Evolutionary conservation across 2,329 filamentous ascomycete genomes (phyloP).

Genomic region (Sclerotinia subarctica): DNA sequence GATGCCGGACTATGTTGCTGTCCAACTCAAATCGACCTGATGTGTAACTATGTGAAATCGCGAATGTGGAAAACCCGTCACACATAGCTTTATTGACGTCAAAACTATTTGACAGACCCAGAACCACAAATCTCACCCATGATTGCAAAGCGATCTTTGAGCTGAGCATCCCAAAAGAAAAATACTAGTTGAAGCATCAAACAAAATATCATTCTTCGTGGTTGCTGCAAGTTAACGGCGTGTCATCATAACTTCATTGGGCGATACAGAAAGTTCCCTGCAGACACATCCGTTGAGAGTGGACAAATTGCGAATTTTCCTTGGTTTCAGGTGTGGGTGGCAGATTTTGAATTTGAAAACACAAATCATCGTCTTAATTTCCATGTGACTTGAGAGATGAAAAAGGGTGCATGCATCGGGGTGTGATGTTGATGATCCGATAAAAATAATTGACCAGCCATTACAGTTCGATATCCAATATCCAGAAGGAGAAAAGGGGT

Average conservation of each 20-base stretch:
- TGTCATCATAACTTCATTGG: not conserved
- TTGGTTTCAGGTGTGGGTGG: not conserved
- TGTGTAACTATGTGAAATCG: not conserved
- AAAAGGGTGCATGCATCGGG: not conserved
- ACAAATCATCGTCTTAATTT: not conserved
- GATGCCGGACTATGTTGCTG: not conserved
- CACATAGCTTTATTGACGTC: not conserved
- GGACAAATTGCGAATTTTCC: not conserved
- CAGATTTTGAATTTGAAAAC: not conserved
- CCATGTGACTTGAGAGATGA: not conserved
- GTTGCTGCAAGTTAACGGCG: not conserved
- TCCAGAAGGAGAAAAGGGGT: conserved; percentile 2
- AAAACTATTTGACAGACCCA: conserved; percentile 6
- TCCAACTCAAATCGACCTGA: not conserved
- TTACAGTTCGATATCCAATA: not conserved
- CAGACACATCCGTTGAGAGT: not conserved
- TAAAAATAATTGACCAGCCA: conserved; percentile 1
- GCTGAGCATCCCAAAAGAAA: not conserved
- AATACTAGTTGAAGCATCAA: not conserved
- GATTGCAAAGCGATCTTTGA: not conserved
- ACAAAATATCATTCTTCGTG: not conserved
- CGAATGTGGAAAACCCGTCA: not conserved
- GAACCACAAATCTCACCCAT: not conserved
- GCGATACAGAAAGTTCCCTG: not conserved
- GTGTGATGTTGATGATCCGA: conserved; percentile 7